Conservation (phyloP, 2,329 filamentous ascomycete genomes). For the Scytalidium lignicola region DNA sequence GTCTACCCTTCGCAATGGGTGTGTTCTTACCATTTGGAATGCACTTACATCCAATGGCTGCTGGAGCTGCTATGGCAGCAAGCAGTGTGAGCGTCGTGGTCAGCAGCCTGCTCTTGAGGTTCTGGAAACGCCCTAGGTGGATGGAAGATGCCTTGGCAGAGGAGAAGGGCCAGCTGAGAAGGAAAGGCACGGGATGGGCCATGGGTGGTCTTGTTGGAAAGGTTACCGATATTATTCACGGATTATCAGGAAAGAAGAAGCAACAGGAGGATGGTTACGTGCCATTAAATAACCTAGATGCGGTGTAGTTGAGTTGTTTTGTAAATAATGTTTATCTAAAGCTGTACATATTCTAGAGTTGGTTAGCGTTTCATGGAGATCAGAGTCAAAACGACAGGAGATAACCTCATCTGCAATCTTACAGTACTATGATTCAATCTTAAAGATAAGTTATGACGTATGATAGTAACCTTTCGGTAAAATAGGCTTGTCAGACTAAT, state of each 20-base stretch:
- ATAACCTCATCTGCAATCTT: too few relatives aligned
- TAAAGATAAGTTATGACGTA: too few relatives aligned
- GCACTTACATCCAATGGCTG: conserved; percentile 88
- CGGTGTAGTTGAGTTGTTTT: conserved; percentile 3
- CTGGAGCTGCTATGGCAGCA: conserved; percentile 87
- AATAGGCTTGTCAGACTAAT: too few relatives aligned
- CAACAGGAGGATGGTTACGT: conserved; percentile 54
- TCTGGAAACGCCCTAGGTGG: conserved; percentile 81
- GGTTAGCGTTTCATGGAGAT: background rate
- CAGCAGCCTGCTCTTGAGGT: conserved; percentile 76
- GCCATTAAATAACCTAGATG: conserved; percentile 38
- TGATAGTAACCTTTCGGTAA: too few relatives aligned
- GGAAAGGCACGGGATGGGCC: conserved; percentile 25
- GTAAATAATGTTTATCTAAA: too few relatives aligned
- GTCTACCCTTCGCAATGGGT: conserved; percentile 95
- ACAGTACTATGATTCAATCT: too few relatives aligned
- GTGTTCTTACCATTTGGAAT: conserved; percentile 86
- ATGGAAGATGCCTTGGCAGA: conserved; percentile 72
- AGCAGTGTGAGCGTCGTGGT: conserved; percentile 87
- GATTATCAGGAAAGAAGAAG: conserved; percentile 30
- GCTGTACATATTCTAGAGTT: background rate
- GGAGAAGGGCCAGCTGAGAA: conserved; percentile 40
- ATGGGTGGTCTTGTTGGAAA: conserved; percentile 37
- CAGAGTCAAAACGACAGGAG: too few relatives aligned
- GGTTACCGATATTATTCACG: conserved; percentile 35